Conservation (phyloP, 768 basidiomycete genomes). For the Leccinellum albellum region DNA sequence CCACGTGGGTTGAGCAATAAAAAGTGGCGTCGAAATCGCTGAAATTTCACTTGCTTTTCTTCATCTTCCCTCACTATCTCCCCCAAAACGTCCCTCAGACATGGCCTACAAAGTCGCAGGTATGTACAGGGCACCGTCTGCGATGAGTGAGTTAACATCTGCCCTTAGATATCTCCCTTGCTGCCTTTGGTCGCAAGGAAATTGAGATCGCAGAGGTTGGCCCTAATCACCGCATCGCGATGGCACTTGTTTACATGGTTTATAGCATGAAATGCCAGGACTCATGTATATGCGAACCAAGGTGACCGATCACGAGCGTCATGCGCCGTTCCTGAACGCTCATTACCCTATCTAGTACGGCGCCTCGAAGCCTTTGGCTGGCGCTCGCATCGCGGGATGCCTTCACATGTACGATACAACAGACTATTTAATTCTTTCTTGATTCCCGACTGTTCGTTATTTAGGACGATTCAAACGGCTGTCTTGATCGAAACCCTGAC, state of each 20-base stretch:
- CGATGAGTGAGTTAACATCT: neutral
- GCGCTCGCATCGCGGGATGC: constrained; percentile 95
- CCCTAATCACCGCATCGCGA: constrained; percentile 12
- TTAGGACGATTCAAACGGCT: constrained; percentile 96
- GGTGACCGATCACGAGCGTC: constrained; percentile 38
- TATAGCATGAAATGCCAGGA: constrained; percentile 89
- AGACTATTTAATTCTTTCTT: neutral
- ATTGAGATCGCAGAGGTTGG: constrained; percentile 96
- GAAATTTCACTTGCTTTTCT: constrained; percentile 15
- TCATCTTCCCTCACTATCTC: constrained; percentile 26
- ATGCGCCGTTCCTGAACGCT: constrained; percentile 9
- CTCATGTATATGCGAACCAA: constrained; percentile 91
- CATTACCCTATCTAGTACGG: constrained; percentile 54
- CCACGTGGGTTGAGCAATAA: constrained; percentile 33
- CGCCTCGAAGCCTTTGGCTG: constrained; percentile 79
- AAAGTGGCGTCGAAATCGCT: constrained; percentile 15
- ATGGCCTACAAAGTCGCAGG: constrained; percentile 94
- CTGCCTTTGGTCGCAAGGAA: constrained; percentile 99
- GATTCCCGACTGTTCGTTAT: constrained; percentile 3
- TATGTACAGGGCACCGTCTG: constrained; percentile 26
- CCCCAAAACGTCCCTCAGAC: constrained; percentile 13
- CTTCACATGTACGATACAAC: constrained; percentile 79
- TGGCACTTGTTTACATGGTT: constrained; percentile 8
- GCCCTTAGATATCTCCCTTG: constrained; percentile 81
- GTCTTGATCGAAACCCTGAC: constrained; percentile 98